Evolutionary conservation across 306 rosid genomes (phyloP).

Genomic region (Vigna hirtella): DNA sequence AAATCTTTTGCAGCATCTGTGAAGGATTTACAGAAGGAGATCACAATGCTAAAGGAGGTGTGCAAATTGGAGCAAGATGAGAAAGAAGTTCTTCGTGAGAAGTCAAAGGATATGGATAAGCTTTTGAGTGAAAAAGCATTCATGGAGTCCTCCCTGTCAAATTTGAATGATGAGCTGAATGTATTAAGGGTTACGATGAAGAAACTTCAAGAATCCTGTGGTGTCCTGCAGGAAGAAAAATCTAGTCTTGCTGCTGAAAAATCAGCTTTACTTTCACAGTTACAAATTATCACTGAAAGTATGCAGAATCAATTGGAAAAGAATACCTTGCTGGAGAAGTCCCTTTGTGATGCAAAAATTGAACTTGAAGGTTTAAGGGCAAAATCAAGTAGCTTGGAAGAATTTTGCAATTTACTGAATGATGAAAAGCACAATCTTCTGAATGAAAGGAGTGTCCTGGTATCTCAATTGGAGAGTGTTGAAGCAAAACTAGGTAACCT

Average conservation of each 20-base stretch:
- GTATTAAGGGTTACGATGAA: conserved; percentile 57
- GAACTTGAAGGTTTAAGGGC: conserved; percentile 88
- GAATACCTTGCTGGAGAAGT: conserved; percentile 78
- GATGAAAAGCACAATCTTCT: conserved; percentile 76
- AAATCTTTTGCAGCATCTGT: conserved; percentile 67
- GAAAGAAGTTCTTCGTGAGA: conserved; percentile 72
- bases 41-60: conserved; percentile 66
- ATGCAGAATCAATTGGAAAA: conserved; percentile 83
- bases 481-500: conserved; percentile 74
- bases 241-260: conserved; percentile 74
- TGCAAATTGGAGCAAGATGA: conserved; percentile 68
- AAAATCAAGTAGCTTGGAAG: conserved; percentile 83
- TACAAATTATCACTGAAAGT: conserved; percentile 82
- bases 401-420: conserved; percentile 71
- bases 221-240: conserved; percentile 79
- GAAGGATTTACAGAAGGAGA: conserved; percentile 75
- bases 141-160: conserved; percentile 70
- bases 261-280: conserved; percentile 74
- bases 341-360: conserved; percentile 72
- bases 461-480: conserved; percentile 69
- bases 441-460: conserved; percentile 74
- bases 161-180: conserved; percentile 71
- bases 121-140: conserved; percentile 64
- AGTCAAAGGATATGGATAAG: conserved; percentile 67
- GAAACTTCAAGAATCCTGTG: conserved; percentile 74